Percentiles rank a stretch among this genome's conserved stretches.
phyloP scores from a whole-genome alignment of 495 filamentous ascomycete species.

The Penicillium longicatenatum region DNA sequence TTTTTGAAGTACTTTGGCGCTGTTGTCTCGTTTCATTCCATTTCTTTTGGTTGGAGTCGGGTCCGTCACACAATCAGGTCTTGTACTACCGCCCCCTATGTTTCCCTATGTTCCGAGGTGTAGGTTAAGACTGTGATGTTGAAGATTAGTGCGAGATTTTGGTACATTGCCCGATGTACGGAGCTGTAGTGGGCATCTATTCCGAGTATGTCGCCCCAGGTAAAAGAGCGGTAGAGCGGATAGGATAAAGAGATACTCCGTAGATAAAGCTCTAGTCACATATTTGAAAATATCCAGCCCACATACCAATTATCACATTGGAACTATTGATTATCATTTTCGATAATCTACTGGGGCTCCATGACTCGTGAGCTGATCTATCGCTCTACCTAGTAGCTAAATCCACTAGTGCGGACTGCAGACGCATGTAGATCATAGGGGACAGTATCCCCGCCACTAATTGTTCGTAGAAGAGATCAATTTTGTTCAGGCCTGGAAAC shows the following conservation, averaged over 20 bases:
- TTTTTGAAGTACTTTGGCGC: background rate
- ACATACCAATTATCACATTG: background rate
- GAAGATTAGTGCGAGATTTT: background rate
- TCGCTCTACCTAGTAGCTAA: background rate
- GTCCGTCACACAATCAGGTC: conserved; percentile 13
- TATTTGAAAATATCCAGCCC: background rate
- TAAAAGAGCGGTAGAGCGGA: background rate
- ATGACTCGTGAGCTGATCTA: background rate
- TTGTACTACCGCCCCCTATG: conserved; percentile 4
- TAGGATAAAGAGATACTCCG: background rate
- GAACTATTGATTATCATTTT: background rate
- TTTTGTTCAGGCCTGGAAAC: background rate
- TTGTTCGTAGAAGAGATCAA: background rate
- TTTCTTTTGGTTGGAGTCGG: background rate
- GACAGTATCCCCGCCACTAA: conserved; percentile 9
- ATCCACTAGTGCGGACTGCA: conserved; percentile 5
- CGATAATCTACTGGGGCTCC: background rate
- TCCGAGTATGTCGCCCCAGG: too few relatives aligned
- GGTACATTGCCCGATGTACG: background rate
- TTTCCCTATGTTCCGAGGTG: background rate
- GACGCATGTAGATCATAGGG: conserved; percentile 20
- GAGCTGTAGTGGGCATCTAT: background rate
- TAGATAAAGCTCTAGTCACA: background rate
- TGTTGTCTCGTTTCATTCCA: background rate
- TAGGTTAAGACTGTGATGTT: background rate